A percentile compares a stretch with the other conserved stretches of the same genome.
Conservation (phyloP, 306 rosid species). For the Cicer yamashitae region DNA sequence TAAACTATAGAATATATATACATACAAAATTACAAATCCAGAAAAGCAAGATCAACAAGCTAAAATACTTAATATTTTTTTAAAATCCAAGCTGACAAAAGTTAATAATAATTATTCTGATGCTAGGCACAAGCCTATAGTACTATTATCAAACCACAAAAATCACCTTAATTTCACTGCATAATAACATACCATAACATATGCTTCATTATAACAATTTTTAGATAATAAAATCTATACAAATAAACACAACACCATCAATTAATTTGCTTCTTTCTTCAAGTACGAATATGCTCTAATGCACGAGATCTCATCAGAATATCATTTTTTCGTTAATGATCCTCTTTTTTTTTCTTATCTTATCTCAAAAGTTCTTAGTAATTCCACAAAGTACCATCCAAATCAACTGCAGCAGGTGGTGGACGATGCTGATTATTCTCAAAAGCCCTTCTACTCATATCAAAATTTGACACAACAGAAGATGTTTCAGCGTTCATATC, state of each 20-base stretch:
- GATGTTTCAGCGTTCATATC: conserved; percentile 73
- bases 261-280: background rate
- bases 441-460: conserved; percentile 55
- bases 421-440: conserved; percentile 56
- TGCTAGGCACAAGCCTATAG: conserved; percentile 25
- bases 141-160: conserved; percentile 18
- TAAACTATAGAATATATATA: conserved; percentile 26
- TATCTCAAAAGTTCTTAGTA: conserved; percentile 44
- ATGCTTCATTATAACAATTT: conserved; percentile 36
- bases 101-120: conserved; percentile 39
- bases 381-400: conserved; percentile 62
- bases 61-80: conserved; percentile 49
- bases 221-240: conserved; percentile 46
- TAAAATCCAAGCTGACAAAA: conserved; percentile 43
- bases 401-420: conserved; percentile 44
- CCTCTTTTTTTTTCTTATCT: background rate
- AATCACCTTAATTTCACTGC: conserved; percentile 30
- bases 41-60: conserved; percentile 53
- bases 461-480: conserved; percentile 64
- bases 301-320: too few species aligned
- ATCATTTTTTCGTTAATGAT: background rate
- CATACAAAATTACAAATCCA: conserved; percentile 28
- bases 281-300: too few species aligned
- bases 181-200: conserved; percentile 37
- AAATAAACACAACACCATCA: conserved; percentile 45